These are phyloP conservation scores for Saururus chinensis DNA, from an alignment of 164 flowering plant genomes.

Conservation along the genomic window DNA sequence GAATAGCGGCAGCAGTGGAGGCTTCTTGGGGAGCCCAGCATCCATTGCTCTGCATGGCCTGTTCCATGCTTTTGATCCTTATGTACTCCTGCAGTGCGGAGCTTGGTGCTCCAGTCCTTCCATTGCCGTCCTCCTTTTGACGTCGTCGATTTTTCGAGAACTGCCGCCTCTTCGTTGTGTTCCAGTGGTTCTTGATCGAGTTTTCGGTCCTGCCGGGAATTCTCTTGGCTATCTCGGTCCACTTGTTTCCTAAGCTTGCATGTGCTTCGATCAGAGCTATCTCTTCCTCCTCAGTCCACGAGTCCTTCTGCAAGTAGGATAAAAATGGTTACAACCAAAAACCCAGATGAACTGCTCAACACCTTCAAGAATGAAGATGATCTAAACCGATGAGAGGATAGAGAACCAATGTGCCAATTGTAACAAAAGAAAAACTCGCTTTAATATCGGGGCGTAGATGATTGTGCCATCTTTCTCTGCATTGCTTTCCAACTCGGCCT, in stretches of 20 bases:
- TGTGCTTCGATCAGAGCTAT: conserved; percentile 5
- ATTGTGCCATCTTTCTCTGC: conserved; percentile 55
- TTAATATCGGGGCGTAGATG: conserved; percentile 41
- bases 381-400: too few species aligned
- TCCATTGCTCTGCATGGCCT: conserved; percentile 3
- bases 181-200: conserved; percentile 13
- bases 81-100: conserved; percentile 12
- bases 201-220: conserved; percentile 9
- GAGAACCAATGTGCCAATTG: too few species aligned
- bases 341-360: background rate
- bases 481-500: conserved; percentile 45
- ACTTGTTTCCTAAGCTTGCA: conserved; percentile 7
- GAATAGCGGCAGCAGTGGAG: background rate
- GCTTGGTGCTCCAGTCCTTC: background rate
- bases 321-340: background rate
- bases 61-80: background rate
- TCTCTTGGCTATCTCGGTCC: conserved; percentile 12
- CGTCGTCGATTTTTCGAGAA: conserved; percentile 5
- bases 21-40: background rate
- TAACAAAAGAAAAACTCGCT: conserved; percentile 12
- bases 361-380: too few species aligned
- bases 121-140: background rate
- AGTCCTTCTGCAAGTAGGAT: conserved; percentile 4
- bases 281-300: conserved; percentile 12
- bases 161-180: conserved; percentile 6